Evolutionary conservation across 306 rosid species (phyloP), one percentile per base, ranked within the genome.

Genomic region (Castanea crenata): DNA sequence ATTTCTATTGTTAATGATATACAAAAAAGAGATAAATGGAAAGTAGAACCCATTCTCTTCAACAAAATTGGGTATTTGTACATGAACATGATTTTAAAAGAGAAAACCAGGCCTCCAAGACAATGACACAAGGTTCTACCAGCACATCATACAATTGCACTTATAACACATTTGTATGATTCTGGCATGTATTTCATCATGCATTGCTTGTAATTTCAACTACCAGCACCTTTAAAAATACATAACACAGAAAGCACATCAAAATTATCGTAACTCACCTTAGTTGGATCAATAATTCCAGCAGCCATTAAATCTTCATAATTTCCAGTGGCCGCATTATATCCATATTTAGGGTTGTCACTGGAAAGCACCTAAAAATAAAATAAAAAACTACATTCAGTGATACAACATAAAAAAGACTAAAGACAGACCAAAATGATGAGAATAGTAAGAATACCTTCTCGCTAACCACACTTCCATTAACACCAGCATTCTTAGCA

Each of bases 401-500:
- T 25, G 74, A 46, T 23, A 74, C 82, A 69, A 55, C 23, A 9
- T 4, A 5, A 25, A 1, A 31, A 2, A 63, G 13, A 3, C 14
- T 51, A 70, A 46, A 12, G 15, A 54, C 21, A 55, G 7, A 21
- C 46, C 52, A 35, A 4, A 46, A 19, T 54, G 46, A 41, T 9
- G 70, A 25, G 6, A 58, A 58, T 1, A 11, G n/a, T 55, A 41
- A 14, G 5, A 34, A 72, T 86, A 95, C 99, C 98, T 96, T 96
- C 90, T 96, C 99, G 49, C 99, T 96, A 35, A 96, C 98, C 44
- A 96, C 99, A 49, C 99, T 93, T 29, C 99, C 99, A 76, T 96
- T 96, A 31, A 96, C 99, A 87, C 99, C 99, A 38, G 99, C 98
- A 23, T 96, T 96, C 86, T 96, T 96, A 10, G 99, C 99, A 62